Conservation (phyloP, 495 filamentous ascomycete species). For the Pseudotulostoma volvatum region DNA sequence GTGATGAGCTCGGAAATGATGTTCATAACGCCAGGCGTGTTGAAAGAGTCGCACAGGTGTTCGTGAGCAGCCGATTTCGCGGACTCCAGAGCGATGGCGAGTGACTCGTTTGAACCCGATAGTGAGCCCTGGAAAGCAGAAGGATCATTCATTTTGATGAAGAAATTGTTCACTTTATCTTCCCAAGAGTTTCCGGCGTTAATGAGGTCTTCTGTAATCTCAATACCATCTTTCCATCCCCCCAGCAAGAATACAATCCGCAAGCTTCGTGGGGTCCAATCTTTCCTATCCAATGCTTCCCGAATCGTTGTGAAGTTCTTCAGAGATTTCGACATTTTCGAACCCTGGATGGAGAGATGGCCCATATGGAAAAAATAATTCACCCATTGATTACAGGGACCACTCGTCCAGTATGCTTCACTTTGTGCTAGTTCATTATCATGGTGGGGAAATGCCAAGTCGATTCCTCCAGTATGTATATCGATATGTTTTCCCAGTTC, state of each 20-base stretch:
- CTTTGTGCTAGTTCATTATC: slow-evolving; percentile 93
- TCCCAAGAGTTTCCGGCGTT: slow-evolving; percentile 65
- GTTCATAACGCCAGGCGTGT: slow-evolving; percentile 65
- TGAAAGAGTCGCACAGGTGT: slow-evolving; percentile 73
- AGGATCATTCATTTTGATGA: slow-evolving; percentile 48
- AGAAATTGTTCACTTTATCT: slow-evolving; percentile 74
- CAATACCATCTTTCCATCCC: slow-evolving; percentile 77
- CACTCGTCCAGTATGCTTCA: slow-evolving; percentile 60
- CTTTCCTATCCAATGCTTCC: slow-evolving; percentile 55
- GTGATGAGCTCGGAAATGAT: slow-evolving; percentile 58
- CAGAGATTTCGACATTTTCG: slow-evolving; percentile 87
- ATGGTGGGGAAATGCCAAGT: slow-evolving; percentile 89
- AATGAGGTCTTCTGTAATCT: slow-evolving; percentile 72
- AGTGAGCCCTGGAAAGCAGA: slow-evolving; percentile 22
- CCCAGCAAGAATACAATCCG: slow-evolving; percentile 80
- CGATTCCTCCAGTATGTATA: slow-evolving; percentile 86
- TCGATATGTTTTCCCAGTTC: slow-evolving; percentile 71
- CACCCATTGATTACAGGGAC: slow-evolving; percentile 55
- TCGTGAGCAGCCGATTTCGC: slow-evolving; percentile 47
- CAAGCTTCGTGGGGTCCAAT: slow-evolving; percentile 66
- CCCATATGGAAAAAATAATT: slow-evolving; percentile 97
- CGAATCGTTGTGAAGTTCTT: slow-evolving; percentile 98
- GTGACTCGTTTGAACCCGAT: slow-evolving; percentile 14
- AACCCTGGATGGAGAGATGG: slow-evolving; percentile 74
- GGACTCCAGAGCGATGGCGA: slow-evolving; percentile 35